Conservation (phyloP, 768 basidiomycete genomes). For the Boletus vinaceobasis region DNA sequence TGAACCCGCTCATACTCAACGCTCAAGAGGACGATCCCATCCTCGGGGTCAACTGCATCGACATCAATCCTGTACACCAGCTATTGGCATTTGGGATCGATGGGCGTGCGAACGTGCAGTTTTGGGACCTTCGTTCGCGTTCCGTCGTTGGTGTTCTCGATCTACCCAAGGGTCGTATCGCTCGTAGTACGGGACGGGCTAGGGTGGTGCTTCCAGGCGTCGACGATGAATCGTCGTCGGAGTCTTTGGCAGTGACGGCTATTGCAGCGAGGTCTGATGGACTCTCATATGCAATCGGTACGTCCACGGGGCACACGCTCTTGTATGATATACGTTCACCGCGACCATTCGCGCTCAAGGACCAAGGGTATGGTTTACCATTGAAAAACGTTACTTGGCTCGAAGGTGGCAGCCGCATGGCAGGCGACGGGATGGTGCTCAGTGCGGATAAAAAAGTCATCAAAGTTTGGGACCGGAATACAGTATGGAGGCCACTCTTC, state of each 20-base stretch:
- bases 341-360: slow-evolving; percentile 82
- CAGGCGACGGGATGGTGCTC: slow-evolving; percentile 82
- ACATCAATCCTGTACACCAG: slow-evolving; percentile 92
- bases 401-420: slow-evolving; percentile 79
- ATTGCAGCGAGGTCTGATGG: slow-evolving; percentile 85
- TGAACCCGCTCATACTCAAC: slow-evolving; percentile 70
- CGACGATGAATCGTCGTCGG: slow-evolving; percentile 31
- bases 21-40: slow-evolving; percentile 53
- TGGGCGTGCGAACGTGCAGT: slow-evolving; percentile 82
- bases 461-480: slow-evolving; percentile 92
- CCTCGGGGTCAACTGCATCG: slow-evolving; percentile 83
- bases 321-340: slow-evolving; percentile 91
- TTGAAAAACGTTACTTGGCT: slow-evolving; percentile 86
- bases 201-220: slow-evolving; percentile 32
- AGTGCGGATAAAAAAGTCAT: slow-evolving; percentile 96
- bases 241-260: slow-evolving; percentile 65
- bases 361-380: slow-evolving; percentile 94
- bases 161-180: slow-evolving; percentile 53
- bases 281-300: slow-evolving; percentile 90
- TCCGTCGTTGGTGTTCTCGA: slow-evolving; percentile 65
- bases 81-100: slow-evolving; percentile 88
- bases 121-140: slow-evolving; percentile 93
- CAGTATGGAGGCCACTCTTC: slow-evolving; percentile 44
- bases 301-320: slow-evolving; percentile 90
- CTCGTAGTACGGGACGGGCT: slow-evolving; percentile 37